Evolutionary conservation across 75 land plant genomes (phyloP), one percentile per base, ranked within the genome.

Genomic region (Isoetes taiwanensis): DNA sequence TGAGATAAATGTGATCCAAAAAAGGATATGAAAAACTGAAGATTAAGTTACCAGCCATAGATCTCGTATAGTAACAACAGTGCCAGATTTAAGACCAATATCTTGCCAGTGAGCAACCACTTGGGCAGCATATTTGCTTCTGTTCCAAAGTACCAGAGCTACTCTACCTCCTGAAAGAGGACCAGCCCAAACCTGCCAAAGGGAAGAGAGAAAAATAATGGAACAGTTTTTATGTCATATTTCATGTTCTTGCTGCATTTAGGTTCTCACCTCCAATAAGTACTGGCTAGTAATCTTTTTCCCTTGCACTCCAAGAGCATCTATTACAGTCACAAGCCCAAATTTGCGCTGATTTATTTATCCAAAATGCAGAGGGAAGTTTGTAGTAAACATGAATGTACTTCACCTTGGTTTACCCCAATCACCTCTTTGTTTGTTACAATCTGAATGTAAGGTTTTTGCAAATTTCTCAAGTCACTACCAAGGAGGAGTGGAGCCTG

Each of bases 151-250:
- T 19, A 46, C 16, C 8, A 46, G 6, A 5, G 23, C 50, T 6
- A 46, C 50, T n/a, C 50, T 5, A 46, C 50, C 50, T 5, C 50
- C 50, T n/a, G 50, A 46, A 4, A 46, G 50, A 46, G 50, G 50
- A 16, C 50, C 50, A n/a, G 50, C 50, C 50, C 50, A 46, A 4
- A 46, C 50, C 50, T 46, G 16, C 16, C 9, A 9, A 37, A 37
- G 38, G 14, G 38, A 37, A 37, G 14, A 37, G 38, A 9, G 38
- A 37, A 14, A 37, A 37, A 37, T 37, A 9, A 14, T 14, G 9
- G 38, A 9, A n/a, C n/a, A n/a, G n/a, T n/a, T n/a, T n/a, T n/a
- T n/a, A n/a, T n/a, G n/a, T n/a, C n/a, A n/a, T n/a, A n/a, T n/a
- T n/a, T n/a, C 9, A 37, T 9, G 38, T 37, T 37, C n/a, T n/a